These are phyloP conservation scores for Nelumbo lutea DNA, from an alignment of 164 flowering plant species.

Conservation along the genomic window DNA sequence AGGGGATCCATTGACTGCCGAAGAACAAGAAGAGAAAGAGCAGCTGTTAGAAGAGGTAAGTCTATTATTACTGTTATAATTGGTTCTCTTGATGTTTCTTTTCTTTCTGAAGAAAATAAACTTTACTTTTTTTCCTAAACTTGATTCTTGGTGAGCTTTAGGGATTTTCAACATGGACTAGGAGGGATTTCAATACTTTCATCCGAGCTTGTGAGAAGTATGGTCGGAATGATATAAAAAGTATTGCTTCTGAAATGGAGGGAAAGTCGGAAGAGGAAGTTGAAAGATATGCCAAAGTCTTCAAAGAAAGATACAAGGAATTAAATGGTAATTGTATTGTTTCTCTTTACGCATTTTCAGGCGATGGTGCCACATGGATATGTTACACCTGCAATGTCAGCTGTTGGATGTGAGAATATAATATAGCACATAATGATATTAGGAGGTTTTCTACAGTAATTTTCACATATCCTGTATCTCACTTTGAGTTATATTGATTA, in stretches of 20 bases:
- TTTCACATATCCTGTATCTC: no score
- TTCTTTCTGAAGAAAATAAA: neutral
- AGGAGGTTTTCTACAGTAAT: no score
- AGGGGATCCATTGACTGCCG: slow-evolving; percentile 86
- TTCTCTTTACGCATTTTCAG: neutral
- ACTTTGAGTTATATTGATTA: no score
- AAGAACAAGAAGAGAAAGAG: slow-evolving; percentile 95
- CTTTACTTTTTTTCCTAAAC: neutral
- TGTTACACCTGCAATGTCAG: neutral
- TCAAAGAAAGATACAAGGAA: slow-evolving; percentile 92
- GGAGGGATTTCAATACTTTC: slow-evolving; percentile 94
- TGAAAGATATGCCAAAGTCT: slow-evolving; percentile 88
- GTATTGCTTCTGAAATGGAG: slow-evolving; percentile 92
- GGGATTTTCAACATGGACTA: slow-evolving; percentile 97
- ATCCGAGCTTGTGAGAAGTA: slow-evolving; percentile 98
- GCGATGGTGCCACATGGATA: neutral
- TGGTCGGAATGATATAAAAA: slow-evolving; percentile 80
- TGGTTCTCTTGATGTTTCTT: neutral
- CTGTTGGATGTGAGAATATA: no score
- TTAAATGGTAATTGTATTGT: slow-evolving; percentile 56
- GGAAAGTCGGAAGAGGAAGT: slow-evolving; percentile 95
- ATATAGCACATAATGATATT: no score
- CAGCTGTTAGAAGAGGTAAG: slow-evolving; percentile 73
- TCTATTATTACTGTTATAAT: neutral
- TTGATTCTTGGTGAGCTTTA: slow-evolving; percentile 19